Percentiles rank a stretch among this genome's conserved stretches.
These are phyloP conservation scores for Penicillium samsonianum DNA, from an alignment of 495 filamentous ascomycete species.

Conservation along the genomic window DNA sequence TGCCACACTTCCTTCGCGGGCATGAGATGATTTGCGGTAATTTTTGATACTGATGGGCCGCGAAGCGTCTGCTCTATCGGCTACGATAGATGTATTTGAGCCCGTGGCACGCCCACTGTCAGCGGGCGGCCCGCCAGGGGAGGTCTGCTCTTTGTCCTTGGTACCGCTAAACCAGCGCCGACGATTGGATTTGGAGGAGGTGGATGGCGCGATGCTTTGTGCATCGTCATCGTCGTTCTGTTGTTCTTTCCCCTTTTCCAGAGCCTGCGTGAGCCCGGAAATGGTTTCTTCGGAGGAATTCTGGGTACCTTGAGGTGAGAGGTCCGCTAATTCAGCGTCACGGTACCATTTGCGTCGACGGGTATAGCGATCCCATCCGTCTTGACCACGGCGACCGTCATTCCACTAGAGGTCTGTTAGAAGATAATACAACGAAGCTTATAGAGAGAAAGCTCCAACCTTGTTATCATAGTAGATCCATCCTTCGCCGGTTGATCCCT, in stretches of 20 bases:
- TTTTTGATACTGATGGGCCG: slow-evolving; percentile 39
- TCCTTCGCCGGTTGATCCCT: slow-evolving; percentile 63
- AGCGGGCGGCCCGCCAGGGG: slow-evolving; percentile 20
- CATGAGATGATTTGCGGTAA: slow-evolving; percentile 32
- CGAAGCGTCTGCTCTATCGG: slow-evolving; percentile 26
- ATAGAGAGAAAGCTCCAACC: slow-evolving; percentile 44
- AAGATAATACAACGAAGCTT: not conserved
- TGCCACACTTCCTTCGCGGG: slow-evolving; percentile 36
- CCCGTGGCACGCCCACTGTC: slow-evolving; percentile 25
- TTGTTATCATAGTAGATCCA: slow-evolving; percentile 99
- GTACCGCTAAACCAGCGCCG: slow-evolving; percentile 48
- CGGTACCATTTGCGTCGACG: slow-evolving; percentile 93
- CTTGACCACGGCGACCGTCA: slow-evolving; percentile 81
- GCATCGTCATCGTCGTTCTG: slow-evolving; percentile 28
- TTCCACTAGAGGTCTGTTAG: slow-evolving; percentile 66
- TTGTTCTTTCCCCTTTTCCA: slow-evolving; percentile 30
- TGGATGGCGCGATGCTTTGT: slow-evolving; percentile 35
- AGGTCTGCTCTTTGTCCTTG: slow-evolving; percentile 39
- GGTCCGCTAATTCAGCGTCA: slow-evolving; percentile 91
- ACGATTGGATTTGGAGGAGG: slow-evolving; percentile 36
- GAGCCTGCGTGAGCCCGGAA: slow-evolving; percentile 37
- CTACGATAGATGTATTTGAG: slow-evolving; percentile 14
- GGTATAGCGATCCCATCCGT: slow-evolving; percentile 95
- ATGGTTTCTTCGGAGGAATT: slow-evolving; percentile 25
- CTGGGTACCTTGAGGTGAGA: slow-evolving; percentile 43